phyloP scores from a whole-genome alignment of 768 basidiomycete genomes.

The Cystofilobasidium bisporidii region DNA sequence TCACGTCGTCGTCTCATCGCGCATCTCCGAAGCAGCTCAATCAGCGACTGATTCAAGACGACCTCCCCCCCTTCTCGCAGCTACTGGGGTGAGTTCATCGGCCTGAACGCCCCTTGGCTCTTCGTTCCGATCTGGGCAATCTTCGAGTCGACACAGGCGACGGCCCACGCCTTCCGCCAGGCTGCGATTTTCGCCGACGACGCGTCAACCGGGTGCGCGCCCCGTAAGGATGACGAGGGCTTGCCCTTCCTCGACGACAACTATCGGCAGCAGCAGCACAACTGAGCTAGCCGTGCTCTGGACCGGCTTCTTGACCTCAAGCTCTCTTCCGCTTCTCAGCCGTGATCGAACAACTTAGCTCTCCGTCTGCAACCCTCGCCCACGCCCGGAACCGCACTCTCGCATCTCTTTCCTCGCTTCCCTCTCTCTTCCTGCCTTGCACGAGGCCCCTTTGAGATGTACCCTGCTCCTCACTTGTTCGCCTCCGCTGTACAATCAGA shows the following conservation, averaged over 20 bases:
- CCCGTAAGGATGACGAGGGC: neutral
- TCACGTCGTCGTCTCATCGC: too few species aligned
- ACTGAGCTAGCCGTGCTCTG: neutral
- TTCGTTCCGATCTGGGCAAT: conserved; percentile 19
- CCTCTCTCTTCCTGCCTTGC: too few species aligned
- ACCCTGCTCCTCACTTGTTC: too few species aligned
- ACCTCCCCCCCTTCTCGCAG: neutral
- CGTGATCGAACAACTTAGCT: too few species aligned
- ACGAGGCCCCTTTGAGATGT: too few species aligned
- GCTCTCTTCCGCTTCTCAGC: too few species aligned
- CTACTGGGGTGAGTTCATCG: conserved; percentile 29
- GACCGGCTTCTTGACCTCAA: too few species aligned
- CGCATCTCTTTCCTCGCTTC: too few species aligned
- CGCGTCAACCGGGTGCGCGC: neutral
- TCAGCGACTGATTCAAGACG: neutral
- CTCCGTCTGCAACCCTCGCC: too few species aligned
- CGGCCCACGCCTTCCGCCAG: neutral
- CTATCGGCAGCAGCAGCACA: neutral
- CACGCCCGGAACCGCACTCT: too few species aligned
- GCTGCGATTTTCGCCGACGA: neutral
- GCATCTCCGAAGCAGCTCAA: conserved; percentile 4
- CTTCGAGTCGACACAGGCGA: neutral
- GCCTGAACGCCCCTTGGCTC: conserved; percentile 28
- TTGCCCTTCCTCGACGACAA: neutral
- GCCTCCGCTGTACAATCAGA: too few species aligned